These are phyloP conservation scores for Simplicillium sp. DNA, from an alignment of 2,329 filamentous ascomycete species.

Conservation along the genomic window DNA sequence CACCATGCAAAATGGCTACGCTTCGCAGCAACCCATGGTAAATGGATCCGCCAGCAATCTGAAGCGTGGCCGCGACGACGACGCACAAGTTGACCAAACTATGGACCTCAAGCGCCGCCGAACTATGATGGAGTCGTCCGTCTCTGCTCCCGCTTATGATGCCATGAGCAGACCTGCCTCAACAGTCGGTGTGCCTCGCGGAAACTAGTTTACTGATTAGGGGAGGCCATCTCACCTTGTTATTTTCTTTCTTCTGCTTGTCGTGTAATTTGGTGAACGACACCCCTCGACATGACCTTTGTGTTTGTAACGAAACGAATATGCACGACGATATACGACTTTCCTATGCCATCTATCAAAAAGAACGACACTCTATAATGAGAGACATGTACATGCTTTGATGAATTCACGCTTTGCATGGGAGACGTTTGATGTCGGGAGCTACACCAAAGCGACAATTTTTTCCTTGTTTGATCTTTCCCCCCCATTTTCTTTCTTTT, in stretches of 20 bases:
- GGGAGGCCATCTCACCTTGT: neutral
- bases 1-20: slow-evolving; percentile 53
- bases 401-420: slow-evolving; percentile 3
- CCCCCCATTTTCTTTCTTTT: slow-evolving; percentile 7
- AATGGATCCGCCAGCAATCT: slow-evolving; percentile 47
- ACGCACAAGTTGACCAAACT: slow-evolving; percentile 48
- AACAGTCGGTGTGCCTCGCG: slow-evolving; percentile 29
- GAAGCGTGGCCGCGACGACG: slow-evolving; percentile 46
- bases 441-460: neutral
- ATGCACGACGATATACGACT: slow-evolving; percentile 5
- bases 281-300: slow-evolving; percentile 3
- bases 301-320: slow-evolving; percentile 1
- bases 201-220: slow-evolving; percentile 17
- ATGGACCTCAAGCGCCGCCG: slow-evolving; percentile 70
- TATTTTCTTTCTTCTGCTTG: neutral
- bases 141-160: slow-evolving; percentile 41
- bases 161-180: slow-evolving; percentile 37
- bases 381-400: slow-evolving; percentile 2
- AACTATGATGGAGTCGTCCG: slow-evolving; percentile 55
- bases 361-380: neutral
- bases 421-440: slow-evolving; percentile 1
- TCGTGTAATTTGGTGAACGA: neutral
- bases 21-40: slow-evolving; percentile 50
- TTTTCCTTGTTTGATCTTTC: slow-evolving; percentile 6
- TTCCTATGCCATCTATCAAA: neutral